Percentiles rank a stretch among this genome's conserved stretches.
Conservation (phyloP, 1,284 basidiomycete genomes). For the Sanghuangporus sanghuang region DNA sequence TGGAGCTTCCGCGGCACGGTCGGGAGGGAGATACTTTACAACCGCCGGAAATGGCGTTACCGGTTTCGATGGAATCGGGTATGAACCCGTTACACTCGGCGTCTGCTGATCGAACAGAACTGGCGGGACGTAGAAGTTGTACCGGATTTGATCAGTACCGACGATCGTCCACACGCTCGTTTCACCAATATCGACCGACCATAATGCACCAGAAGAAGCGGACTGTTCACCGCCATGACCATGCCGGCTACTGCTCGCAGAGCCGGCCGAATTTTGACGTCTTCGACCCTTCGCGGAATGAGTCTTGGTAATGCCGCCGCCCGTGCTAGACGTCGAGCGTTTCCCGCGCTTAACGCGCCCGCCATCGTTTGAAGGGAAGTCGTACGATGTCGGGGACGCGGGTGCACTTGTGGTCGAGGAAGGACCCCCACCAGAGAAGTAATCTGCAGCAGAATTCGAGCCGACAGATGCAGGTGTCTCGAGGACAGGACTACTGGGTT, state of each 20-base stretch:
- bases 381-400: slow-evolving; percentile 62
- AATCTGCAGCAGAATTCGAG: slow-evolving; percentile 46
- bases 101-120: slow-evolving; percentile 71
- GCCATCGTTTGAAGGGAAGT: slow-evolving; percentile 72
- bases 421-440: slow-evolving; percentile 53
- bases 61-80: slow-evolving; percentile 73
- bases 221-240: slow-evolving; percentile 59
- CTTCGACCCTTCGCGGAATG: slow-evolving; percentile 58
- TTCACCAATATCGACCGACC: slow-evolving; percentile 85
- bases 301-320: slow-evolving; percentile 51
- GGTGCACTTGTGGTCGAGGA: slow-evolving; percentile 36
- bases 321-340: slow-evolving; percentile 67
- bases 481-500: slow-evolving; percentile 62
- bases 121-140: slow-evolving; percentile 91
- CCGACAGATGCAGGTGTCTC: slow-evolving; percentile 50
- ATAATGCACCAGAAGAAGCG: slow-evolving; percentile 72
- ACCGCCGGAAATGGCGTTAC: slow-evolving; percentile 84
- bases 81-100: slow-evolving; percentile 56
- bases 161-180: slow-evolving; percentile 93
- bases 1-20: slow-evolving; percentile 69
- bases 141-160: slow-evolving; percentile 82
- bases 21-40: slow-evolving; percentile 82
- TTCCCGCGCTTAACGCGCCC: slow-evolving; percentile 76
- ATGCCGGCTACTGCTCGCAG: slow-evolving; percentile 54
- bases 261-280: slow-evolving; percentile 69